phyloP scores from a whole-genome alignment of 306 rosid species.

The Cercis canadensis region DNA sequence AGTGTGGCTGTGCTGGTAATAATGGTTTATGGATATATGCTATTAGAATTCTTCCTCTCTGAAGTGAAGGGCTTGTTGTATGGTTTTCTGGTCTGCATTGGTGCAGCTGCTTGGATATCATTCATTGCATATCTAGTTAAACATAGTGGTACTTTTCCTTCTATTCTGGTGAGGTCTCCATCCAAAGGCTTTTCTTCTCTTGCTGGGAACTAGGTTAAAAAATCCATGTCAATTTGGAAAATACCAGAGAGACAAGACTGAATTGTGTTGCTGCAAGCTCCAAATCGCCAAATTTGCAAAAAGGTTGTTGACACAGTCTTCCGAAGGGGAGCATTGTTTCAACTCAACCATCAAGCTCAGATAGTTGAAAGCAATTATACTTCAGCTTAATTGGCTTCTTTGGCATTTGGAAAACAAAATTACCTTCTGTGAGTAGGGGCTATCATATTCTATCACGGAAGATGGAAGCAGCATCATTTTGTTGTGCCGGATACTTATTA shows the following conservation, averaged over 20 bases:
- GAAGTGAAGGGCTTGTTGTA: constrained; percentile 50
- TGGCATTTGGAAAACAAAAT: not conserved
- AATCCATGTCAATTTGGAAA: not conserved
- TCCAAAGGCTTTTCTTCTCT: constrained; percentile 49
- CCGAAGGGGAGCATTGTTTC: constrained; percentile 16
- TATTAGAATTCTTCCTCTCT: constrained; percentile 50
- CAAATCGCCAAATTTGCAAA: constrained; percentile 10
- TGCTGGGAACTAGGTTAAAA: constrained; percentile 23
- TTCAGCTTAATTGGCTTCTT: constrained; percentile 5
- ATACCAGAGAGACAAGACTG: not conserved
- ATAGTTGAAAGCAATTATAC: not conserved
- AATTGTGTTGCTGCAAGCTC: constrained; percentile 6
- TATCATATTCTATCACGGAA: no score
- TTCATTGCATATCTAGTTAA: constrained; percentile 47
- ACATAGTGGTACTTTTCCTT: constrained; percentile 53
- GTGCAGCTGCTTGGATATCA: constrained; percentile 47
- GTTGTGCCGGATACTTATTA: no score
- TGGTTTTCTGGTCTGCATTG: constrained; percentile 45
- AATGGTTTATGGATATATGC: constrained; percentile 52
- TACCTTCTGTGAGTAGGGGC: no score
- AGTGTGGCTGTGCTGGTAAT: constrained; percentile 50
- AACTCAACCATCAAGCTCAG: constrained; percentile 18
- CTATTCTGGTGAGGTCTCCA: constrained; percentile 41
- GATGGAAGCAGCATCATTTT: no score
- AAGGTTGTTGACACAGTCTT: constrained; percentile 1